Conservation (phyloP, 257 asterid genomes). For the Catharanthus roseus region DNA sequence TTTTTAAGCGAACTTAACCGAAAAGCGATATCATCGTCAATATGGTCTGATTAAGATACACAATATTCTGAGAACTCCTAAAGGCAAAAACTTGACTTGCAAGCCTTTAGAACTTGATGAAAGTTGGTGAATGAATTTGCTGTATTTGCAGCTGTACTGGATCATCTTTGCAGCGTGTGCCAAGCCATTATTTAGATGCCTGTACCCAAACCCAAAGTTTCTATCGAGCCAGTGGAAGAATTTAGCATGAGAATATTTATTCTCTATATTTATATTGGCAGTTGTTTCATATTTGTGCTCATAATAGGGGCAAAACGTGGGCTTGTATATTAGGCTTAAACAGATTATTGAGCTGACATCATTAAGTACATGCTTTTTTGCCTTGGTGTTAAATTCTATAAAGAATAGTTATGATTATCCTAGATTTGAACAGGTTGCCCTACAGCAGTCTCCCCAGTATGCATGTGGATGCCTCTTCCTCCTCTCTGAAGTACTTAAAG, state of each 20-base stretch:
- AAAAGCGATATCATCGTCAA: background rate
- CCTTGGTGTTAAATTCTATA: background rate
- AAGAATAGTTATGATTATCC: slow-evolving; percentile 6
- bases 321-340: background rate
- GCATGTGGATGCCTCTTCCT: slow-evolving; percentile 95
- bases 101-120: background rate
- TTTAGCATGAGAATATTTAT: background rate
- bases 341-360: background rate
- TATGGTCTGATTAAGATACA: background rate
- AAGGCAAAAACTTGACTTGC: background rate
- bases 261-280: background rate
- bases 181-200: background rate
- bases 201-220: background rate
- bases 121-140: background rate
- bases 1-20: background rate
- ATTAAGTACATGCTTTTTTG: background rate
- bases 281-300: background rate
- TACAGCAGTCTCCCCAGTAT: slow-evolving; percentile 95
- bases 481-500: slow-evolving; percentile 91
- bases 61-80: background rate
- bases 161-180: background rate
- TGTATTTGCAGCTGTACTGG: background rate
- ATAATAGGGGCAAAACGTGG: background rate
- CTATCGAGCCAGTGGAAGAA: background rate
- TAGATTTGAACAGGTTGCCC: slow-evolving; percentile 49